Conservation (phyloP, 345 rosid genomes). For the Aquilaria sinensis region DNA sequence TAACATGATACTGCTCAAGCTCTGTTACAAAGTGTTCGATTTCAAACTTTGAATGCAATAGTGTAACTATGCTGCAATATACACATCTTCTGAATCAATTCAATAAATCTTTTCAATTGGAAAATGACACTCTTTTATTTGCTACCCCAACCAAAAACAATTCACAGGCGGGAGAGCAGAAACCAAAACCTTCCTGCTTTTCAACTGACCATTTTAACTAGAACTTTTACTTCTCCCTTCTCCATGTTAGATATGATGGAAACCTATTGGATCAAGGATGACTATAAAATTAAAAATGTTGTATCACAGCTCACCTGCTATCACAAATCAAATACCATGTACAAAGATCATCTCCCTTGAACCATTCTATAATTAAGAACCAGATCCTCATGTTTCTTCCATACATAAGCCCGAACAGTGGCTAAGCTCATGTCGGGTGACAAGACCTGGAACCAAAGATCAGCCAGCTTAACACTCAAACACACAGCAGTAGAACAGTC, state of each 20-base stretch:
- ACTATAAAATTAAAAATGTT: background rate
- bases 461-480: background rate
- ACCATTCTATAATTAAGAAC: constrained; percentile 80
- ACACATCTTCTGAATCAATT: background rate
- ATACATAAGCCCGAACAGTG: constrained; percentile 79
- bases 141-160: background rate
- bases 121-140: background rate
- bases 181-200: constrained; percentile 1
- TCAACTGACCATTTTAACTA: background rate
- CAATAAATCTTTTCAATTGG: background rate
- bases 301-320: constrained; percentile 27
- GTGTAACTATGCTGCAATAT: background rate
- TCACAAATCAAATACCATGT: background rate
- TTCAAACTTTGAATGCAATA: background rate
- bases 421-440: constrained; percentile 98
- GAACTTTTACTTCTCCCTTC: background rate
- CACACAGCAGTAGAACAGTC: too few species aligned
- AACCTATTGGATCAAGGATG: background rate
- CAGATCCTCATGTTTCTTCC: constrained; percentile 98
- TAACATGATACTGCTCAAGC: background rate
- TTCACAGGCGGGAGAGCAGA: background rate
- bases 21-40: background rate
- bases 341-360: constrained; percentile 56
- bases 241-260: background rate
- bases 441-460: constrained; percentile 52